Evolutionary conservation across 148 eudicot genomes (phyloP).

Genomic region (Camellia granthamiana): DNA sequence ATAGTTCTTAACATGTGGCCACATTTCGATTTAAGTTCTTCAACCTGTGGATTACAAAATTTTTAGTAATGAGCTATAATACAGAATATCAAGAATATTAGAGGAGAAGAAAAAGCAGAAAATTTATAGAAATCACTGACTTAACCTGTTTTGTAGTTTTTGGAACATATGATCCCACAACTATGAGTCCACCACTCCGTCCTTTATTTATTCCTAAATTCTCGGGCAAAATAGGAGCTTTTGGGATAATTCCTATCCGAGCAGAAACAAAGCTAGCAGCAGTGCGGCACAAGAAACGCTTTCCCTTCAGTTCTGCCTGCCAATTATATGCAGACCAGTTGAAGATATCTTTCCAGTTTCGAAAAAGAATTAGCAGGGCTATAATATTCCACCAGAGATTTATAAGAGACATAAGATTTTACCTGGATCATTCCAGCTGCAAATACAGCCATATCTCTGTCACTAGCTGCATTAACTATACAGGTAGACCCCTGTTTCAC

Average conservation of each 20-base stretch:
- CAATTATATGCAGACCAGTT: constrained; percentile 14
- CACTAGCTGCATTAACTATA: constrained; percentile 93
- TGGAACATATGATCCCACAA: constrained; percentile 98
- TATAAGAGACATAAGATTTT: constrained; percentile 9
- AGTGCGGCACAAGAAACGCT: constrained; percentile 83
- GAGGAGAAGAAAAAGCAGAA: neutral
- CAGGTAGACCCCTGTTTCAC: constrained; percentile 84
- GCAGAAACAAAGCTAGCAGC: constrained; percentile 99
- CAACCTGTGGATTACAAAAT: constrained; percentile 50
- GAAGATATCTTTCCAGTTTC: neutral
- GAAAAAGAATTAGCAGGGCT: neutral
- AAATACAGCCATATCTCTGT: constrained; percentile 96
- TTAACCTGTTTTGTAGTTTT: constrained; percentile 95
- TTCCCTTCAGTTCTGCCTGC: constrained; percentile 93
- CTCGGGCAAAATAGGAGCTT: constrained; percentile 69
- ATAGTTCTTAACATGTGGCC: constrained; percentile 54
- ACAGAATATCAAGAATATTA: neutral
- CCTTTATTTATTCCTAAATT: constrained; percentile 62
- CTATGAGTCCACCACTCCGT: constrained; percentile 78
- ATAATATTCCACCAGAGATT: constrained; percentile 13
- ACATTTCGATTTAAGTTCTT: constrained; percentile 65
- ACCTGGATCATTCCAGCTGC: constrained; percentile 97
- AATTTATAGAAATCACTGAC: neutral
- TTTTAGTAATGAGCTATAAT: neutral
- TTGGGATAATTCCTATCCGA: constrained; percentile 73